phyloP scores from a whole-genome alignment of 73 alveolate species.

The Paramecium primaurelia region DNA sequence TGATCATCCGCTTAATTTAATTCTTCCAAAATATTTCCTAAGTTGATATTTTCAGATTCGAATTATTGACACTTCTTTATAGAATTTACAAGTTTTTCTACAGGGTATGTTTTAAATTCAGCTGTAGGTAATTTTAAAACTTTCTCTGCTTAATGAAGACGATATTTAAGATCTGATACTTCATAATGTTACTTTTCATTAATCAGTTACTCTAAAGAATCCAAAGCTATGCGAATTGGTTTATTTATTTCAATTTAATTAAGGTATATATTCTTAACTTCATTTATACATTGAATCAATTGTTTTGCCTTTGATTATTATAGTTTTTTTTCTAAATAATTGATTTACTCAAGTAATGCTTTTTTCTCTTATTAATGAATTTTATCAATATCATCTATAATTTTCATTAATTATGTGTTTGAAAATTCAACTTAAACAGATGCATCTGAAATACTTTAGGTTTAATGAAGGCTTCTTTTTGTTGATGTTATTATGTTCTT shows the following conservation, averaged over 20 bases:
- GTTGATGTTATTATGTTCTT: not conserved
- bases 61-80: not conserved
- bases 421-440: not conserved
- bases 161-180: not conserved
- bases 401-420: not conserved
- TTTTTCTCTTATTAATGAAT: not conserved
- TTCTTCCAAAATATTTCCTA: not conserved
- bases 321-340: not conserved
- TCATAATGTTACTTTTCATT: not conserved
- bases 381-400: not conserved
- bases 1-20: not conserved
- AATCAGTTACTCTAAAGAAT: not conserved
- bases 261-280: not conserved
- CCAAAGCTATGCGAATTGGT: not conserved
- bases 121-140: not conserved
- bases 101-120: slow-evolving; percentile 4
- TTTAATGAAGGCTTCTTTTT: not conserved
- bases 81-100: not conserved
- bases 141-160: not conserved
- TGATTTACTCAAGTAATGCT: not conserved
- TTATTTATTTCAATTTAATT: not conserved
- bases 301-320: not conserved
- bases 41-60: not conserved
- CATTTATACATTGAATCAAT: not conserved
- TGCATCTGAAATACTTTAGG: not conserved